Percentiles rank a stretch among this genome's conserved stretches.
These are phyloP conservation scores for Rhizopogon salebrosus DNA, from an alignment of 768 basidiomycete genomes.

Conservation along the genomic window DNA sequence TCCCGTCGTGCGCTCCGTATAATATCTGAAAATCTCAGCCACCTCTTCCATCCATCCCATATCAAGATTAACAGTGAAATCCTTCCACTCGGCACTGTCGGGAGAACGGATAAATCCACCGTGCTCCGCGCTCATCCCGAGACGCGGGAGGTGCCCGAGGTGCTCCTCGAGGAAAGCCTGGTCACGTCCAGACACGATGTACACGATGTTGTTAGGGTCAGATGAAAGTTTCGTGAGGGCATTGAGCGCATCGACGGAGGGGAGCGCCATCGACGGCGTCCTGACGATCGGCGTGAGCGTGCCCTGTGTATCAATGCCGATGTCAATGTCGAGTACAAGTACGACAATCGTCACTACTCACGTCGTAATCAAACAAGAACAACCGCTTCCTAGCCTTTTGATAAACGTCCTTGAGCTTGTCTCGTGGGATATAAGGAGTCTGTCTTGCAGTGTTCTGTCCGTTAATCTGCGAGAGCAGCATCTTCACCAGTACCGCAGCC, in stretches of 20 bases:
- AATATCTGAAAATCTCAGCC: constrained; percentile 92
- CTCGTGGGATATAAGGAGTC: constrained; percentile 78
- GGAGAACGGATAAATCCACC: constrained; percentile 86
- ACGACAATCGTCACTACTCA: constrained; percentile 33
- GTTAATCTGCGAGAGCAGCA: constrained; percentile 79
- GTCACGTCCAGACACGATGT: constrained; percentile 97
- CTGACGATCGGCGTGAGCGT: constrained; percentile 97
- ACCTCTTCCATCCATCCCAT: constrained; percentile 99
- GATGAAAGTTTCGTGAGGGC: constrained; percentile 67
- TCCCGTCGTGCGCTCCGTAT: constrained; percentile 96
- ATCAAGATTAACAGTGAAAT: constrained; percentile 88
- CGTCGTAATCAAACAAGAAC: constrained; percentile 95
- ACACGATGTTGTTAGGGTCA: constrained; percentile 89
- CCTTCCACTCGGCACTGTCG: constrained; percentile 63
- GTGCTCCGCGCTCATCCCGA: constrained; percentile 96
- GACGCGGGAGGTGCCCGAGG: constrained; percentile 72
- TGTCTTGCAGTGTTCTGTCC: constrained; percentile 73
- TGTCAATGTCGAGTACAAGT: constrained; percentile 1
- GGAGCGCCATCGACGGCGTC: constrained; percentile 81
- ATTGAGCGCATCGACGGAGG: constrained; percentile 65
- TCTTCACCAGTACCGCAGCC: constrained; percentile 86
- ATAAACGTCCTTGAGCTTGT: constrained; percentile 57
- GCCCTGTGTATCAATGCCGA: constrained; percentile 45
- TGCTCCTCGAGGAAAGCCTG: constrained; percentile 88
- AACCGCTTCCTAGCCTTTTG: constrained; percentile 71